Conservation (phyloP, 129 eudicot genomes). For the Cynara cardunculus region DNA sequence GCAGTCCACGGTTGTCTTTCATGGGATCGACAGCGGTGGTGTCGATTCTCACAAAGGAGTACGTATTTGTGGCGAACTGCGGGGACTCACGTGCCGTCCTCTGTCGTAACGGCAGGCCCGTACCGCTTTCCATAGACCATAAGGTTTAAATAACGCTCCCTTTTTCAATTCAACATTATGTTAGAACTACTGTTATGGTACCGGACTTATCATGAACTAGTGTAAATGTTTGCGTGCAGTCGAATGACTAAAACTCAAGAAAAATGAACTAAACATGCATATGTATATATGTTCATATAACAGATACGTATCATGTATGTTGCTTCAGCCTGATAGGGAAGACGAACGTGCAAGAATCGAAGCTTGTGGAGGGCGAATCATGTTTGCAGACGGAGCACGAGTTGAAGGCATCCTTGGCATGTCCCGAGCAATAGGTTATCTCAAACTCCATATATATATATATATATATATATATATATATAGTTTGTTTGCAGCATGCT, state of each 20-base stretch:
- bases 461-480: too few species aligned
- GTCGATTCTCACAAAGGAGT: conserved; percentile 22
- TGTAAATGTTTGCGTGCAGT: too few species aligned
- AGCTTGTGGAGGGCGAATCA: conserved; percentile 44
- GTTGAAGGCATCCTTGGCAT: conserved; percentile 58
- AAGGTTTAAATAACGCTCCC: conserved; percentile 26
- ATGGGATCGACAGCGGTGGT: conserved; percentile 52
- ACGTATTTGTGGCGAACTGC: conserved; percentile 42
- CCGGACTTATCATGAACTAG: too few species aligned
- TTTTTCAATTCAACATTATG: too few species aligned
- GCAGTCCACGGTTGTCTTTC: conserved; percentile 11
- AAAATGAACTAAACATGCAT: too few species aligned
- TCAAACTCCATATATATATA: neutral
- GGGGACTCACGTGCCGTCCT: conserved; percentile 58
- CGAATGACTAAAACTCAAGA: too few species aligned
- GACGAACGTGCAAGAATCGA: conserved; percentile 49
- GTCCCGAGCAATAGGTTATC: conserved; percentile 64
- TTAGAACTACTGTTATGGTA: too few species aligned
- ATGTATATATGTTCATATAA: too few species aligned
- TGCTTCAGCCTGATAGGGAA: conserved; percentile 43
- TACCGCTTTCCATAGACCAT: conserved; percentile 47
- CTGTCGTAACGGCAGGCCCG: conserved; percentile 27
- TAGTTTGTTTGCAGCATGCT: neutral
- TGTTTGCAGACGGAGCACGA: conserved; percentile 33
- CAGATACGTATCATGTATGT: too few species aligned